phyloP scores from a whole-genome alignment of 2,329 filamentous ascomycete species.

The Annulohypoxylon truncatum region DNA sequence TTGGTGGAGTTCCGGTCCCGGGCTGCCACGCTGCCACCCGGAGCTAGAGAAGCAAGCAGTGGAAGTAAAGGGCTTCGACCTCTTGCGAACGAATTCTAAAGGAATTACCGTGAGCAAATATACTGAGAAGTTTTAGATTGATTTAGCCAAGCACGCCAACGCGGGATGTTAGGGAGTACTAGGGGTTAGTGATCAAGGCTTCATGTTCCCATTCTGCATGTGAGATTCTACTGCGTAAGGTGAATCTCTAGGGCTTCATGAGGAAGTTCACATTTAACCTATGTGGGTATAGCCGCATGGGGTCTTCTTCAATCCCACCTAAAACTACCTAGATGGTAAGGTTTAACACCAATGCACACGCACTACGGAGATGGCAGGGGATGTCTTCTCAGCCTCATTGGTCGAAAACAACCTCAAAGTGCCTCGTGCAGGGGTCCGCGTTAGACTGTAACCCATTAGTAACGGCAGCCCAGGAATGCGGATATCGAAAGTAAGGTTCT shows the following conservation, averaged over 20 bases:
- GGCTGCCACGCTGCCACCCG: not conserved
- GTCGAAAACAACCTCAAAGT: conserved; percentile 41
- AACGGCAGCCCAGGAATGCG: conserved; percentile 24
- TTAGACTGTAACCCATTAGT: conserved; percentile 32
- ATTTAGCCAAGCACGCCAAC: conserved; percentile 13
- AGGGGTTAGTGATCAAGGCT: not conserved
- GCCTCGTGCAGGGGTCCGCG: conserved; percentile 37
- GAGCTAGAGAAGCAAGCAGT: conserved; percentile 11
- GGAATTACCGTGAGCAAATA: not conserved
- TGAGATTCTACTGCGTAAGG: not conserved
- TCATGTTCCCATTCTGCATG: not conserved
- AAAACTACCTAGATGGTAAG: conserved; percentile 26
- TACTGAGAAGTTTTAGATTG: not conserved
- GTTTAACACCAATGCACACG: conserved; percentile 29
- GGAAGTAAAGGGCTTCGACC: not conserved
- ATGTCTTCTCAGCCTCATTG: conserved; percentile 29
- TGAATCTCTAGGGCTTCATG: not conserved
- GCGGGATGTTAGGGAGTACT: not conserved
- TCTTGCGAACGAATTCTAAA: not conserved
- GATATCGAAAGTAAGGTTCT: conserved; percentile 11
- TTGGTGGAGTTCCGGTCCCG: conserved; percentile 6
- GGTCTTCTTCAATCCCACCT: conserved; percentile 26
- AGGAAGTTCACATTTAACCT: conserved; percentile 22
- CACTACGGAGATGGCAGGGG: conserved; percentile 21
- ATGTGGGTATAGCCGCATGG: not conserved